Evolutionary conservation across 2,329 filamentous ascomycete species (phyloP).

Genomic region (Sarocladium oryzae): DNA sequence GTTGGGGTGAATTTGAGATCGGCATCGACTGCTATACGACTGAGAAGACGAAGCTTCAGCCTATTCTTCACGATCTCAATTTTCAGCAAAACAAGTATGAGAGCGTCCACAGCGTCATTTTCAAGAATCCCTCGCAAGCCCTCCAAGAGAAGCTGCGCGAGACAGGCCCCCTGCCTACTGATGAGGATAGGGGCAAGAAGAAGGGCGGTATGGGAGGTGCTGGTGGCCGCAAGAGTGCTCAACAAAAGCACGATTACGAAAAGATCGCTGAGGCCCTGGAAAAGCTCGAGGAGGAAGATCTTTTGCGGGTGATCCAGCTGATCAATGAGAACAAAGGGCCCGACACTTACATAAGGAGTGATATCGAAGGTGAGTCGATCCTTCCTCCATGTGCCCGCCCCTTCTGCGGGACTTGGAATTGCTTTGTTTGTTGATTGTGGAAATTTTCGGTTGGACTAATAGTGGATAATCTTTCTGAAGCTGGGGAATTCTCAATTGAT

Average conservation of each 20-base stretch:
- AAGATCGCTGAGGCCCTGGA: slow-evolving; percentile 90
- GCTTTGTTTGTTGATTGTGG: slow-evolving; percentile 1
- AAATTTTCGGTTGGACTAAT: slow-evolving; percentile 21
- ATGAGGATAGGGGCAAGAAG: slow-evolving; percentile 57
- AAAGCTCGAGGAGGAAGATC: slow-evolving; percentile 84
- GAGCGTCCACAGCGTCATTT: slow-evolving; percentile 69
- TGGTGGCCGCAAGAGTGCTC: slow-evolving; percentile 64
- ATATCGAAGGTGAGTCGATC: slow-evolving; percentile 75
- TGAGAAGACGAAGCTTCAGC: slow-evolving; percentile 76
- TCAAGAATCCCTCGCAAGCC: slow-evolving; percentile 90
- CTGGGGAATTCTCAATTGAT: slow-evolving; percentile 97
- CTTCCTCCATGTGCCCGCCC: slow-evolving; percentile 10
- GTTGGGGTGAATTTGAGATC: slow-evolving; percentile 99
- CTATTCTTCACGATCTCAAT: slow-evolving; percentile 82
- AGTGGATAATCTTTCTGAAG: slow-evolving; percentile 38
- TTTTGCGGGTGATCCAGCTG: slow-evolving; percentile 93
- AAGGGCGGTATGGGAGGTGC: slow-evolving; percentile 32
- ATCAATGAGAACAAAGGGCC: slow-evolving; percentile 95
- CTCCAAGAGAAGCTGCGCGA: slow-evolving; percentile 73
- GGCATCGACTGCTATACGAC: slow-evolving; percentile 73
- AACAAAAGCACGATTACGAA: slow-evolving; percentile 76
- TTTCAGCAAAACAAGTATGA: slow-evolving; percentile 80
- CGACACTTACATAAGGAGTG: slow-evolving; percentile 95
- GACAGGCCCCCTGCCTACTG: slow-evolving; percentile 76
- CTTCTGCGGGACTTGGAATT: slow-evolving; percentile 10